Conservation (phyloP, 352 stramenopile species). For the Globisporangium recalcitrans region DNA sequence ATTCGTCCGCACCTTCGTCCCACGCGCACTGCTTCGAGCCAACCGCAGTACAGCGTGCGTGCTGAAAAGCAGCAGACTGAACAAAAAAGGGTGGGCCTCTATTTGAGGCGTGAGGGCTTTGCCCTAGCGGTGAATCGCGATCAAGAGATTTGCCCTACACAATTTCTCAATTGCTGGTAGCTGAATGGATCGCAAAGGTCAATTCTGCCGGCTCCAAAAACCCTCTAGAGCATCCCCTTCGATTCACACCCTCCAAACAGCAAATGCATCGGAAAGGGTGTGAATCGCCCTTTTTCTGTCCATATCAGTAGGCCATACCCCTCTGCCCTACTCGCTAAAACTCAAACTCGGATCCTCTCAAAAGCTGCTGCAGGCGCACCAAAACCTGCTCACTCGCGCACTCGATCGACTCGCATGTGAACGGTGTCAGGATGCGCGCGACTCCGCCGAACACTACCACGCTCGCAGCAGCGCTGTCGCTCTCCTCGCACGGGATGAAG, state of each 20-base stretch:
- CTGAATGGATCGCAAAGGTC: slow-evolving; percentile 30
- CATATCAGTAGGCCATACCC: no score
- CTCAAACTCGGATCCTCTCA: no score
- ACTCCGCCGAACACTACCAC: slow-evolving; percentile 41
- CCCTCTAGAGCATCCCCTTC: no score
- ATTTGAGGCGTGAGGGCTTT: neutral
- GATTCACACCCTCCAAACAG: no score
- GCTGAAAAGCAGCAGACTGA: no score
- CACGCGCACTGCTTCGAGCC: neutral
- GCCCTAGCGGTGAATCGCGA: slow-evolving; percentile 68
- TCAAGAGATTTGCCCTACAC: slow-evolving; percentile 81
- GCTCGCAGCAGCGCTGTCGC: neutral
- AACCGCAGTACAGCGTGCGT: no score
- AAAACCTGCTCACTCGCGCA: slow-evolving; percentile 54
- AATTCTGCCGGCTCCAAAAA: slow-evolving; percentile 46
- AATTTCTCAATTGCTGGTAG: slow-evolving; percentile 53
- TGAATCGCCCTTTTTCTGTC: no score
- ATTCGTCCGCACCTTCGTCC: neutral
- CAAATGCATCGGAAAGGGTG: no score
- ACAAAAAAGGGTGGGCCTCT: slow-evolving; percentile 16
- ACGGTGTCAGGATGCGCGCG: slow-evolving; percentile 39
- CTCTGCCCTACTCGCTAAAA: no score
- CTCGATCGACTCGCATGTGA: slow-evolving; percentile 16
- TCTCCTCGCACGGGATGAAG: slow-evolving; percentile 13
- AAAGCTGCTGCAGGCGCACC: slow-evolving; percentile 30